Evolutionary conservation across 1,139 yeast genomes (phyloP), one percentile per base, ranked within the genome.

Genomic region (Candida tropicalis): DNA sequence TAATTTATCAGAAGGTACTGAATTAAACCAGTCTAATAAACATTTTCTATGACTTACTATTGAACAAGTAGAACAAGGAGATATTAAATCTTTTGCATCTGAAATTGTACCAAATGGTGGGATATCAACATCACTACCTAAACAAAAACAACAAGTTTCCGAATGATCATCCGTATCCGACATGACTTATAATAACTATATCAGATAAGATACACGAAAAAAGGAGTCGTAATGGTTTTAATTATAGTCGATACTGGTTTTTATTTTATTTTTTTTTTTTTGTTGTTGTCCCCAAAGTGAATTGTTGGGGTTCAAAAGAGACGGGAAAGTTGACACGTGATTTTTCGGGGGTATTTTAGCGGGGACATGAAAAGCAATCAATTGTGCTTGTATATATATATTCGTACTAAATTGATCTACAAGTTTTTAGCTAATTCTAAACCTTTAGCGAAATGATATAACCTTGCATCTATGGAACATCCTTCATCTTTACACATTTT

Each of bases 401-500:
- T 3, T 20, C 8, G 11, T 6, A 25, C 6, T 8, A 2, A 10
- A 25, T 25, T 4, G 8, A 2, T 3, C 18, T 40, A 44, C 22
- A 38, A 16, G 11, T 27, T 20, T 50, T 54, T 23, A 40, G 50
- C 49, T 25, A 62, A 43, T 32, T 58, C 62, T 35, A 72, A 53
- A 0, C 98, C 98, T 44, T 82, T 82, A 16, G 97, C 95, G 43
- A 88, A 77, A 58, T 87, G 89, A 62, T 87, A 90, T 47, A 93
- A 81, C 54, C 96, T 80, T 2, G 97, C 91, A 65, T 91, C 99
- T 16, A 91, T 68, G 25, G 79, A 77, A 60, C 81, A 88, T 0
- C 96, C 96, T 60, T 86, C 77, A 3, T 62, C 57, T 26, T 71
- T 48, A 45, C 63, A 77, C 16, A 90, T 63, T 27, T 68, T 59